A percentile compares a stretch with the other conserved stretches of the same genome.
These are phyloP conservation scores for Cyclotella atomus DNA, from an alignment of 108 stramenopile species.

Conservation along the genomic window DNA sequence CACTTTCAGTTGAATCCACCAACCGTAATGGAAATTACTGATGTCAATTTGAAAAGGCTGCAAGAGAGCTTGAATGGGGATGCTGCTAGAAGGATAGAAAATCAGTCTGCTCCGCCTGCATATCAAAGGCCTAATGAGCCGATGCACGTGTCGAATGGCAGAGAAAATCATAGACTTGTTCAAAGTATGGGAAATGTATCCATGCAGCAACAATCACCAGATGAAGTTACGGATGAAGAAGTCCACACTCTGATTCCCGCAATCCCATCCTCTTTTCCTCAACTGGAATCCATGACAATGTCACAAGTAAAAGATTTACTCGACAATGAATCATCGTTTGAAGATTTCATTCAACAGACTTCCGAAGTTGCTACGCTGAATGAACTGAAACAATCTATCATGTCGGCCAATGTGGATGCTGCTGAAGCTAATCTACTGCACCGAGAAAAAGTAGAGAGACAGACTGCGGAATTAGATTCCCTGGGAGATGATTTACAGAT, in stretches of 20 bases:
- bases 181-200: not conserved
- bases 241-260: slow-evolving; percentile 49
- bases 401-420: slow-evolving; percentile 54
- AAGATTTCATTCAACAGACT: slow-evolving; percentile 48
- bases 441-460: slow-evolving; percentile 43
- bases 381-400: too few species aligned
- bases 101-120: not conserved
- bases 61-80: slow-evolving; percentile 45
- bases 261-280: slow-evolving; percentile 64
- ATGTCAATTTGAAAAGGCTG: slow-evolving; percentile 51
- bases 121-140: slow-evolving; percentile 25
- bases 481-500: slow-evolving; percentile 47
- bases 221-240: slow-evolving; percentile 28
- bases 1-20: slow-evolving; percentile 84
- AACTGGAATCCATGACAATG: slow-evolving; percentile 53
- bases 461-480: slow-evolving; percentile 40
- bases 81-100: not conserved
- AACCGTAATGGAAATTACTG: slow-evolving; percentile 62
- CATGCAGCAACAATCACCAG: not conserved
- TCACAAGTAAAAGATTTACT: slow-evolving; percentile 61
- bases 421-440: slow-evolving; percentile 57
- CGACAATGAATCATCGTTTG: slow-evolving; percentile 56
- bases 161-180: not conserved
- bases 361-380: slow-evolving; percentile 45
- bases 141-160: not conserved